Conservation (phyloP, 345 rosid genomes). For the Iberis pinnata region DNA sequence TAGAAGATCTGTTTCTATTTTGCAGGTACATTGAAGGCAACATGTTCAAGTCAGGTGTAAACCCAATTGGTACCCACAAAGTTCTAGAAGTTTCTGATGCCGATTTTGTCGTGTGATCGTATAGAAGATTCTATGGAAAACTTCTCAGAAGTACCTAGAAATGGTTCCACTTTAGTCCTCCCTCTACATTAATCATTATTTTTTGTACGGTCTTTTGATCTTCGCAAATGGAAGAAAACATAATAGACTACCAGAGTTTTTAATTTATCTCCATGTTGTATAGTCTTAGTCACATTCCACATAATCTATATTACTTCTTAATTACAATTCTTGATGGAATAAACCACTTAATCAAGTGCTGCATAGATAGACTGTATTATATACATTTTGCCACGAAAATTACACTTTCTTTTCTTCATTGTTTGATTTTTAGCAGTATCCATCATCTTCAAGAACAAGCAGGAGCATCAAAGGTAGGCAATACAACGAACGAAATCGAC, state of each 20-base stretch:
- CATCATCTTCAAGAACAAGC: slow-evolving; percentile 37
- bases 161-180: slow-evolving; percentile 19
- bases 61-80: slow-evolving; percentile 80
- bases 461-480: slow-evolving; percentile 72
- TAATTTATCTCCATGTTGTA: slow-evolving; percentile 21
- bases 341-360: too few relatives aligned
- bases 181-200: slow-evolving; percentile 1
- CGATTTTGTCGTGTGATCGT: slow-evolving; percentile 51
- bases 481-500: slow-evolving; percentile 67
- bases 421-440: too few relatives aligned
- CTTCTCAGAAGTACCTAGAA: slow-evolving; percentile 23
- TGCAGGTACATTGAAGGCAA: slow-evolving; percentile 84
- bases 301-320: slow-evolving; percentile 15
- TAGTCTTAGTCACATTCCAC: slow-evolving; percentile 18
- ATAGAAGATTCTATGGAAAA: slow-evolving; percentile 19
- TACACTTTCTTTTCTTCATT: not conserved
- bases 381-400: too few relatives aligned
- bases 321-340: too few relatives aligned
- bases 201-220: slow-evolving; percentile 21
- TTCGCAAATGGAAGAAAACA: slow-evolving; percentile 21
- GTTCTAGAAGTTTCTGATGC: slow-evolving; percentile 81
- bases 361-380: too few relatives aligned
- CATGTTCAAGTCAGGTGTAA: slow-evolving; percentile 69
- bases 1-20: not conserved
- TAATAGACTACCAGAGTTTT: slow-evolving; percentile 13